phyloP scores from a whole-genome alignment of 805 yeast genomes.

The Candida ipomoeae region DNA sequence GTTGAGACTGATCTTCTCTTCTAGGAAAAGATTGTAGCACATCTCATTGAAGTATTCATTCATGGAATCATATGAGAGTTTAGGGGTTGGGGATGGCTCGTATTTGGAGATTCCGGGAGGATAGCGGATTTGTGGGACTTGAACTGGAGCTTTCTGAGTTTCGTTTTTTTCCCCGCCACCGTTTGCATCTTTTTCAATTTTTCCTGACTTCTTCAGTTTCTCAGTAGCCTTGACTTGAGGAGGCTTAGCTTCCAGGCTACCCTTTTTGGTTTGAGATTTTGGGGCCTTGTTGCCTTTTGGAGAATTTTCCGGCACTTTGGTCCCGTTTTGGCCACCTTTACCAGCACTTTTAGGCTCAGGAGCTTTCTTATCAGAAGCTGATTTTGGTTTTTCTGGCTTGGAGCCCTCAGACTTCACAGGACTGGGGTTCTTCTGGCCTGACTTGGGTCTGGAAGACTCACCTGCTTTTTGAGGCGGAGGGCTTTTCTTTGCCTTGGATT shows the following conservation, averaged over 20 bases:
- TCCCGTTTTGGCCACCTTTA: neutral
- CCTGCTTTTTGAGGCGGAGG: neutral
- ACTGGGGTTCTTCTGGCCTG: neutral
- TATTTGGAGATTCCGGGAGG: constrained; percentile 30
- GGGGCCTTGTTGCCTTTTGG: neutral
- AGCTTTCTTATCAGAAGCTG: neutral
- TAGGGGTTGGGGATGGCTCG: constrained; percentile 37
- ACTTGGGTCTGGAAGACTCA: neutral
- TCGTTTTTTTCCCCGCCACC: neutral
- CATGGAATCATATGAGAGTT: constrained; percentile 46
- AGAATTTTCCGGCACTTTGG: neutral
- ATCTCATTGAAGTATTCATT: constrained; percentile 53
- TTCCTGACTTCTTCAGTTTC: neutral
- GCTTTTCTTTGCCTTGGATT: neutral
- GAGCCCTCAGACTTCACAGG: neutral
- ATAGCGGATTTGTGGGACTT: constrained; percentile 1
- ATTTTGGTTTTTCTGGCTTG: neutral
- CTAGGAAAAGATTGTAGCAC: constrained; percentile 59
- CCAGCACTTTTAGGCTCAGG: neutral
- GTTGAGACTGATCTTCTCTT: constrained; percentile 44
- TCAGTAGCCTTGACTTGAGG: neutral
- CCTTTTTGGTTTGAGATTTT: neutral
- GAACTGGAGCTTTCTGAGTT: neutral
- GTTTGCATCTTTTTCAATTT: neutral
- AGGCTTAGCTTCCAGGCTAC: neutral